Evolutionary conservation across 495 filamentous ascomycete genomes (phyloP).

Genomic region (Podospora tetraspora): DNA sequence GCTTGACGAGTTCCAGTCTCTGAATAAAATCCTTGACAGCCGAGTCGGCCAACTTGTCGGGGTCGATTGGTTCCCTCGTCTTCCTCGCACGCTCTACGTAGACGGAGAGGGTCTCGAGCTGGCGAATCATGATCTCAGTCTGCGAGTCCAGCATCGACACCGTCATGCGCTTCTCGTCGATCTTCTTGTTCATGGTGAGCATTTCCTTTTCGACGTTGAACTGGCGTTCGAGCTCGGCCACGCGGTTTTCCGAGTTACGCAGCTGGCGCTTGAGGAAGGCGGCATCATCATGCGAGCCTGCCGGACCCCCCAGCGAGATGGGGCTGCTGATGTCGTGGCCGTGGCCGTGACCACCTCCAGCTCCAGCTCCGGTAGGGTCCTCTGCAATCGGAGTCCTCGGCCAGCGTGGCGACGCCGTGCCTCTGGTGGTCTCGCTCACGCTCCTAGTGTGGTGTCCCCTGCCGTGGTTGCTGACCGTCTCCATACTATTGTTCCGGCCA

Average conservation of each 20-base stretch:
- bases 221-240: slow-evolving; percentile 74
- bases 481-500: slow-evolving; percentile 75
- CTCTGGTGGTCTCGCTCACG: slow-evolving; percentile 53
- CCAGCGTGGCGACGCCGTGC: slow-evolving; percentile 54
- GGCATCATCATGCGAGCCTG: slow-evolving; percentile 56
- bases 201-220: slow-evolving; percentile 69
- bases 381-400: slow-evolving; percentile 70
- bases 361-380: slow-evolving; percentile 35
- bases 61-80: slow-evolving; percentile 65
- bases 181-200: slow-evolving; percentile 75
- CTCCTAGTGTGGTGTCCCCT: slow-evolving; percentile 46
- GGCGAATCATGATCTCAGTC: slow-evolving; percentile 88
- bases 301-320: slow-evolving; percentile 49
- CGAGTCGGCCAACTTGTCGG: slow-evolving; percentile 72
- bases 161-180: slow-evolving; percentile 90
- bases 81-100: slow-evolving; percentile 62
- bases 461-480: slow-evolving; percentile 42
- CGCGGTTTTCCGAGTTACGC: slow-evolving; percentile 70
- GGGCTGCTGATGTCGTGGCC: slow-evolving; percentile 69
- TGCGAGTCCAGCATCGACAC: slow-evolving; percentile 94
- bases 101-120: slow-evolving; percentile 76
- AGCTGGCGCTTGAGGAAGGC: slow-evolving; percentile 70
- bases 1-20: slow-evolving; percentile 79
- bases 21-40: slow-evolving; percentile 84
- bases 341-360: slow-evolving; percentile 32